A percentile compares a stretch with the other conserved stretches of the same genome.
These are phyloP conservation scores for Thelonectria olida DNA, from an alignment of 2,329 filamentous ascomycete genomes.

Conservation along the genomic window DNA sequence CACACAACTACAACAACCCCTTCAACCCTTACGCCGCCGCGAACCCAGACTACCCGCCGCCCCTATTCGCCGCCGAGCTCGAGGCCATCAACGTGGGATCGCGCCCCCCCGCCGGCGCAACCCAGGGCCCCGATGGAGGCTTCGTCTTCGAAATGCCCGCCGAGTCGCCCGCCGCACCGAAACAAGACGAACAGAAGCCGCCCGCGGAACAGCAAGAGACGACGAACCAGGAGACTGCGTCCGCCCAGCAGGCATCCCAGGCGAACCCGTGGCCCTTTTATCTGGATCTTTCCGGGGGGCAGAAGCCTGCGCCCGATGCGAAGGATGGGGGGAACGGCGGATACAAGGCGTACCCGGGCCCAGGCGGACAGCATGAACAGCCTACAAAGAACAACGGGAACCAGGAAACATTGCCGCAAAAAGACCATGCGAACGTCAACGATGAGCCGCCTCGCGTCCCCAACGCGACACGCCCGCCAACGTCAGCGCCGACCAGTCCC, in stretches of 20 bases:
- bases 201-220: neutral
- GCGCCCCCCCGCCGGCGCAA: conserved; percentile 22
- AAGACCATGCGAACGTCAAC: conserved; percentile 1
- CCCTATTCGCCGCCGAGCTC: conserved; percentile 44
- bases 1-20: conserved; percentile 23
- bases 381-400: conserved; percentile 6
- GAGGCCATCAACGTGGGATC: conserved; percentile 34
- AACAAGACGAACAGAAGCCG: conserved; percentile 10
- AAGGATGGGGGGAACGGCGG: conserved; percentile 9
- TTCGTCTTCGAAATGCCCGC: conserved; percentile 46
- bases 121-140: conserved; percentile 31
- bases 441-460: conserved; percentile 23
- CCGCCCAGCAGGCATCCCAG: conserved; percentile 3
- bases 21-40: conserved; percentile 24
- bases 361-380: conserved; percentile 17
- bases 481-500: conserved; percentile 23
- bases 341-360: conserved; percentile 40
- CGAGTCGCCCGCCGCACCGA: conserved; percentile 35
- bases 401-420: conserved; percentile 16
- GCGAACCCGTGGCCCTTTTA: conserved; percentile 45
- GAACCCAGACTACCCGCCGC: conserved; percentile 31
- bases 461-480: conserved; percentile 26
- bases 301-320: neutral
- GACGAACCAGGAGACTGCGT: neutral
- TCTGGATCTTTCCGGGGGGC: conserved; percentile 31